Conservation (phyloP, 345 rosid genomes). For the Linum tenue region DNA sequence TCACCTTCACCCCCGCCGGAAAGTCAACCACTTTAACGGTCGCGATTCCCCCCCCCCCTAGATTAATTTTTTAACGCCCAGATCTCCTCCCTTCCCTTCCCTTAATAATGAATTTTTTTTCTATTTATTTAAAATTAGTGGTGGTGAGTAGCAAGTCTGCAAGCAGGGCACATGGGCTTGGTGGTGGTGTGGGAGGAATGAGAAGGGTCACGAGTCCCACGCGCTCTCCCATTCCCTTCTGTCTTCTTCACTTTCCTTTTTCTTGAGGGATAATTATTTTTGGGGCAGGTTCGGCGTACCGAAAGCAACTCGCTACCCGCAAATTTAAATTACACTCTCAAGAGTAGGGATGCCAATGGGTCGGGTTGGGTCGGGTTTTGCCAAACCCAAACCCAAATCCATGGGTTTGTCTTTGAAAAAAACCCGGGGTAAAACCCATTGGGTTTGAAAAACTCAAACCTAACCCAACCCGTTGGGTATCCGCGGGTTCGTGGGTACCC, state of each 20-base stretch:
- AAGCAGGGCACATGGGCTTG: conserved; percentile 4
- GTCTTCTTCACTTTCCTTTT: neutral
- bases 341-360: no score
- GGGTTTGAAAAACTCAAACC: no score
- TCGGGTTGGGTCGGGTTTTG: no score
- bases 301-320: neutral
- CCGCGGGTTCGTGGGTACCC: no score
- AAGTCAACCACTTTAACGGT: neutral
- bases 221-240: conserved; percentile 4
- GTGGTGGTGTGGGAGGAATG: neutral
- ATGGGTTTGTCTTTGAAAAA: no score
- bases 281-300: neutral
- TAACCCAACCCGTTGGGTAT: no score
- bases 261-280: neutral
- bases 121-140: neutral
- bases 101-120: no score
- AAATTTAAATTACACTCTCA: conserved; percentile 4
- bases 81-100: neutral
- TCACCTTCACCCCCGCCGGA: no score
- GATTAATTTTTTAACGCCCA: neutral
- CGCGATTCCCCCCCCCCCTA: neutral
- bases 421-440: no score
- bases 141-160: neutral
- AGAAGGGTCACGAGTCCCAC: conserved; percentile 23
- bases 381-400: no score